Conservation (phyloP, 2,329 filamentous ascomycete species). For the Apiospora phragmitis region DNA sequence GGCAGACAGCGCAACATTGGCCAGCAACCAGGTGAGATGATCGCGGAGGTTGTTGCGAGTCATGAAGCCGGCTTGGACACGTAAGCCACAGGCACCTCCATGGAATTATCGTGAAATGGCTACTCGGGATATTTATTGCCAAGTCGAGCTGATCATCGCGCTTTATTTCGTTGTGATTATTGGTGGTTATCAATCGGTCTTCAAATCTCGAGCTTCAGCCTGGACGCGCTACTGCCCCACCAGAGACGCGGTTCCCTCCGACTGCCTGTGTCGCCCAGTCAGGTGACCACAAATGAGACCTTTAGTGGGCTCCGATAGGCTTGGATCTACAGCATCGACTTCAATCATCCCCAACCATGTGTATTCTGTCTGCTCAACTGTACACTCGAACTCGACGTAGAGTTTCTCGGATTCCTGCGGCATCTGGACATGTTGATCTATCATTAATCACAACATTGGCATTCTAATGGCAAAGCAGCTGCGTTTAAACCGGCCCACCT, state of each 20-base stretch:
- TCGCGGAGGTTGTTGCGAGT: conserved; percentile 61
- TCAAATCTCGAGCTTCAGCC: conserved; percentile 1
- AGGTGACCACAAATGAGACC: conserved; percentile 12
- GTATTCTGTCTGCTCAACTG: not conserved
- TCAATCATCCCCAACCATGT: not conserved
- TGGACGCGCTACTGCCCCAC: conserved; percentile 12
- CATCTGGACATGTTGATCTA: not conserved
- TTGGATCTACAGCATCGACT: not conserved
- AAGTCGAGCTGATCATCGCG: conserved; percentile 8
- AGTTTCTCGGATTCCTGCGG: not conserved
- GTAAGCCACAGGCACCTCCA: conserved; percentile 34
- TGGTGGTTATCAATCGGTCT: not conserved
- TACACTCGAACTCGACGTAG: not conserved
- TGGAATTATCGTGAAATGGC: conserved; percentile 21
- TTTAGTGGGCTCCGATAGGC: not conserved
- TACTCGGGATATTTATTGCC: conserved; percentile 10
- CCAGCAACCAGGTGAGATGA: conserved; percentile 59
- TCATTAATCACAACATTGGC: not conserved
- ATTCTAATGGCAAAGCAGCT: not conserved
- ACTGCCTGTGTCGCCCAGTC: conserved; percentile 14
- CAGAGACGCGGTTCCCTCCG: not conserved
- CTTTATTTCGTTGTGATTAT: not conserved
- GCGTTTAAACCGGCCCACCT: not conserved
- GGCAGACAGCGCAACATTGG: conserved; percentile 44
- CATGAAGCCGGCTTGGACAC: conserved; percentile 52